Percentiles rank a stretch among this genome's conserved stretches.
These are phyloP conservation scores for Avena eriantha DNA, from an alignment of 176 grass and related monocot genomes.

Conservation along the genomic window DNA sequence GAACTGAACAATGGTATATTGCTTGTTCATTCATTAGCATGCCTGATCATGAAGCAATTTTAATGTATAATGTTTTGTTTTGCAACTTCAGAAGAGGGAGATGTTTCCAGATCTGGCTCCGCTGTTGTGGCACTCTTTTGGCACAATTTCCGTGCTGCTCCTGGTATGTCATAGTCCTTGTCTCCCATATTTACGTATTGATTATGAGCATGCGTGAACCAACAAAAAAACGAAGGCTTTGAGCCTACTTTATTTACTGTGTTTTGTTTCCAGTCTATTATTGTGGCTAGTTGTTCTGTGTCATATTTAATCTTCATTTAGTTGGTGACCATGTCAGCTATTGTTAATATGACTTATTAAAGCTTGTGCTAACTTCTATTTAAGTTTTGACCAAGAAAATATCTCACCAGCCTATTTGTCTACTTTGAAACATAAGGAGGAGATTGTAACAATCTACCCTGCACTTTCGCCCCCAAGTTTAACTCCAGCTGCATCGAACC, in stretches of 20 bases:
- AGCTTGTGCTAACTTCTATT: neutral
- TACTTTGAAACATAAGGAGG: conserved; percentile 59
- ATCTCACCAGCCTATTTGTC: conserved; percentile 28
- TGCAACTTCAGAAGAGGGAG: conserved; percentile 49
- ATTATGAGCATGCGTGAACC: neutral
- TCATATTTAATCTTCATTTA: neutral
- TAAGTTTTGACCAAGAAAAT: neutral
- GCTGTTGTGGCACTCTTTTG: conserved; percentile 78
- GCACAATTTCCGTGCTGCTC: conserved; percentile 60
- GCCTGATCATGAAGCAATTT: neutral
- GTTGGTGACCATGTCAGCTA: neutral
- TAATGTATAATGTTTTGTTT: conserved; percentile 36
- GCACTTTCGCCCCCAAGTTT: conserved; percentile 69
- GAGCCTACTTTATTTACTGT: neutral
- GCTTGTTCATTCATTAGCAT: neutral
- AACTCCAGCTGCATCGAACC: conserved; percentile 59
- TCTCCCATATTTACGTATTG: conserved; percentile 6
- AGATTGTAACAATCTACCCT: conserved; percentile 77
- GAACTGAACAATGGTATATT: neutral
- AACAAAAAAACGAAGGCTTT: conserved; percentile 6
- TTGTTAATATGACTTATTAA: conserved; percentile 21
- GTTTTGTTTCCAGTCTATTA: neutral
- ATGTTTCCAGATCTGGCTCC: conserved; percentile 75
- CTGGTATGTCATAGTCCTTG: conserved; percentile 54
- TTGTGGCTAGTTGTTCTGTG: neutral